phyloP scores from a whole-genome alignment of 441 rosid genomes.

The Syzygium malaccense region DNA sequence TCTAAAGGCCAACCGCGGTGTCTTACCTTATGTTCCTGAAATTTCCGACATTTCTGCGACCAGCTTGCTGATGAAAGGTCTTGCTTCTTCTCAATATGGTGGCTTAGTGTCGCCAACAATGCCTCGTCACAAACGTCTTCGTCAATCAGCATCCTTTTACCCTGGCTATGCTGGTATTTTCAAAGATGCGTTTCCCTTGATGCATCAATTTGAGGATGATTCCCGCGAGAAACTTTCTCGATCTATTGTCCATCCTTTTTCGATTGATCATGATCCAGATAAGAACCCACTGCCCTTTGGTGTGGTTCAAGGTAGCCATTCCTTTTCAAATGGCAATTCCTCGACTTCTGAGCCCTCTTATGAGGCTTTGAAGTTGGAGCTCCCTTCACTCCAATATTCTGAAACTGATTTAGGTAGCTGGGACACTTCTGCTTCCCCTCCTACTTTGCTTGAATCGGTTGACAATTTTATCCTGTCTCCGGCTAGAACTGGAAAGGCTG shows the following conservation, averaged over 20 bases:
- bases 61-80: slow-evolving; percentile 57
- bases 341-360: slow-evolving; percentile 73
- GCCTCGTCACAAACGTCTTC: slow-evolving; percentile 54
- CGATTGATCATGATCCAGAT: slow-evolving; percentile 43
- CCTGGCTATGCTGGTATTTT: slow-evolving; percentile 35
- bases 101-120: slow-evolving; percentile 42
- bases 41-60: slow-evolving; percentile 48
- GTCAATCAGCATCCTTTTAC: slow-evolving; percentile 41
- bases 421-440: slow-evolving; percentile 57
- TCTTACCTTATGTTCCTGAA: slow-evolving; percentile 53
- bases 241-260: slow-evolving; percentile 43
- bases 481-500: slow-evolving; percentile 32
- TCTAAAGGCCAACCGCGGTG: slow-evolving; percentile 45
- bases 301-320: slow-evolving; percentile 65
- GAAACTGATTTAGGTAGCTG: slow-evolving; percentile 67
- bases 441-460: slow-evolving; percentile 56
- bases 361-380: slow-evolving; percentile 98
- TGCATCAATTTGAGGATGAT: slow-evolving; percentile 42
- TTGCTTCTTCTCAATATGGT: slow-evolving; percentile 50
- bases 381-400: slow-evolving; percentile 99
- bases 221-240: slow-evolving; percentile 31
- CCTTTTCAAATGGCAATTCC: slow-evolving; percentile 78
- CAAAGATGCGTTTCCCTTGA: slow-evolving; percentile 43
- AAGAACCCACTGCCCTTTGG: slow-evolving; percentile 38
- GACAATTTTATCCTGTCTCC: slow-evolving; percentile 88